Percentiles rank a stretch among this genome's conserved stretches.
These are phyloP conservation scores for Hypoxylon sp. DNA, from an alignment of 2,329 filamentous ascomycete species.

Conservation along the genomic window DNA sequence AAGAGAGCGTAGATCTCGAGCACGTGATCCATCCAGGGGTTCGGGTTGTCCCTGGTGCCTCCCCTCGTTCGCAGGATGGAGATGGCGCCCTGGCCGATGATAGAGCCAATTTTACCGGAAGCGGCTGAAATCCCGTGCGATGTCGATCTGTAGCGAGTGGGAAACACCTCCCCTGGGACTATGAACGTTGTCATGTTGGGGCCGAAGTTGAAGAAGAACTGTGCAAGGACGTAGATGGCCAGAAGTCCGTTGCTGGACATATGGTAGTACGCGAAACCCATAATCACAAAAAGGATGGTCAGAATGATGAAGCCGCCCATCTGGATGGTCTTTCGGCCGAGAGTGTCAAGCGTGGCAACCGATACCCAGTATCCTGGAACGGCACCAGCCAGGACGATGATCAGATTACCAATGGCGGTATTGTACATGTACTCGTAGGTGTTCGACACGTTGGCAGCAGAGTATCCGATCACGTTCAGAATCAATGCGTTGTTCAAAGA, in stretches of 20 bases:
- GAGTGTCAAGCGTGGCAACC: slow-evolving; percentile 78
- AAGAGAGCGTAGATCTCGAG: slow-evolving; percentile 82
- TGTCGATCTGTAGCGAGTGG: slow-evolving; percentile 70
- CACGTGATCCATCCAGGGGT: slow-evolving; percentile 83
- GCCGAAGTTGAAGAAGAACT: slow-evolving; percentile 73
- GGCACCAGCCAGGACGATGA: slow-evolving; percentile 82
- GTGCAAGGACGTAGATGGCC: slow-evolving; percentile 69
- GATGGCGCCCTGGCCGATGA: slow-evolving; percentile 71
- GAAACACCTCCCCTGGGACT: slow-evolving; percentile 70
- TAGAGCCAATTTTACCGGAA: slow-evolving; percentile 69
- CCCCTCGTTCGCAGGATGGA: slow-evolving; percentile 66
- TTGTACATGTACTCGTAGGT: slow-evolving; percentile 81
- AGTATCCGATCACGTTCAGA: slow-evolving; percentile 79
- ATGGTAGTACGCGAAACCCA: slow-evolving; percentile 74
- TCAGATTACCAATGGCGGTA: slow-evolving; percentile 83
- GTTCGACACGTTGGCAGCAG: slow-evolving; percentile 64
- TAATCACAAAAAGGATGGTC: slow-evolving; percentile 70
- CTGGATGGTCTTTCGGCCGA: slow-evolving; percentile 85
- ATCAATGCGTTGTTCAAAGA: slow-evolving; percentile 84
- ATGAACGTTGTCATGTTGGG: slow-evolving; percentile 72
- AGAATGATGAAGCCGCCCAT: slow-evolving; percentile 73
- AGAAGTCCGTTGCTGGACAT: slow-evolving; percentile 68
- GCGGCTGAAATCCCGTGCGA: slow-evolving; percentile 72
- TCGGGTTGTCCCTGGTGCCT: slow-evolving; percentile 57
- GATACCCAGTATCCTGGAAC: slow-evolving; percentile 89